phyloP scores from a whole-genome alignment of 768 basidiomycete genomes.

The Leucosporidium scottii region DNA sequence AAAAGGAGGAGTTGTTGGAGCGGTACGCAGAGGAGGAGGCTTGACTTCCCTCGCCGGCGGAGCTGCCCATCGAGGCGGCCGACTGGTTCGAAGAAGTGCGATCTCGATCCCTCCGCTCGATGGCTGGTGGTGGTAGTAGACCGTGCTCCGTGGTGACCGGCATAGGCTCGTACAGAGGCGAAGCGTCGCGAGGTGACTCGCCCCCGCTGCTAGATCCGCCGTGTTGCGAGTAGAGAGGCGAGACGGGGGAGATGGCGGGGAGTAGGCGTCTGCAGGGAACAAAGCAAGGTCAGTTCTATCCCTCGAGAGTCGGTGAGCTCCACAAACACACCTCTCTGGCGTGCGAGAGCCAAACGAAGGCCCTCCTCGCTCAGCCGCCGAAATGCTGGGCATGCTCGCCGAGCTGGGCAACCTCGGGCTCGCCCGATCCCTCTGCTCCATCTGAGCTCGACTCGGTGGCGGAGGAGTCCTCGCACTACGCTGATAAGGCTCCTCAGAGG shows the following conservation, averaged over 20 bases:
- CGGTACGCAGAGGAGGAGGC: neutral
- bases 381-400: slow-evolving; percentile 24
- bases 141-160: neutral
- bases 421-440: neutral
- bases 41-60: neutral
- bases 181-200: neutral
- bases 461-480: neutral
- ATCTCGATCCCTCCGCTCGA: neutral
- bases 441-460: neutral
- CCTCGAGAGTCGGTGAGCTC: neutral
- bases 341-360: neutral
- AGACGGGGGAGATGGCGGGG: slow-evolving; percentile 16
- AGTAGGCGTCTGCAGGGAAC: slow-evolving; percentile 6
- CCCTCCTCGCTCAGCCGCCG: slow-evolving; percentile 2
- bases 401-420: slow-evolving; percentile 15
- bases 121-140: neutral
- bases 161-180: neutral
- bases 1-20: neutral
- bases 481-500: neutral
- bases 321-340: neutral
- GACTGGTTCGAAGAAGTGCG: slow-evolving; percentile 16
- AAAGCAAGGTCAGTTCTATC: neutral
- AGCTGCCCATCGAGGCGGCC: neutral
- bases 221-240: slow-evolving; percentile 10
- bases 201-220: neutral